phyloP scores from a whole-genome alignment of 139 green algal species.

The Gonium pectorale region DNA sequence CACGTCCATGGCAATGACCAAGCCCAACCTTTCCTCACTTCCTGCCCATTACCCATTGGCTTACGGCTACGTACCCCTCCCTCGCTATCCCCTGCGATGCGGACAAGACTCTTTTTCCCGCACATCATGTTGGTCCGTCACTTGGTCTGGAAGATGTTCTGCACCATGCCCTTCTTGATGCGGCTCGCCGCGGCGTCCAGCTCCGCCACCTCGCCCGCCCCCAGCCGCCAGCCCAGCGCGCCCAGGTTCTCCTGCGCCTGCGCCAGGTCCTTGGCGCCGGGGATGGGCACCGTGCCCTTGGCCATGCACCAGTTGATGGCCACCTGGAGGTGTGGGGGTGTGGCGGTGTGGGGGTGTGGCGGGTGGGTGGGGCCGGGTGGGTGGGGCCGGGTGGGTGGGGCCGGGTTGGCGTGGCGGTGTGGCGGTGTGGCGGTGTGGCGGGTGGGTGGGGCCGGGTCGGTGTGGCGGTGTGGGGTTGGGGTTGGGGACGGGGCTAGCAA shows the following conservation, averaged over 20 bases:
- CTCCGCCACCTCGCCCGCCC: constrained; percentile 71
- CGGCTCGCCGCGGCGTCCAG: constrained; percentile 71
- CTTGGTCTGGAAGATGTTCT: constrained; percentile 93
- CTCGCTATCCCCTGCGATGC: too few relatives aligned
- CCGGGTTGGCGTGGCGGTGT: too few relatives aligned
- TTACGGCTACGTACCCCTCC: too few relatives aligned
- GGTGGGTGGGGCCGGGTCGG: neutral
- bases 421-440: too few relatives aligned
- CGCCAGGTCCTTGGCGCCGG: constrained; percentile 86
- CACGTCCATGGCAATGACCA: too few relatives aligned
- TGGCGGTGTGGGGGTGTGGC: too few relatives aligned
- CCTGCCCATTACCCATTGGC: too few relatives aligned
- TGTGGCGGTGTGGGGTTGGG: too few relatives aligned
- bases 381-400: neutral
- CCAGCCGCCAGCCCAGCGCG: constrained; percentile 82
- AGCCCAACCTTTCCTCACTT: too few relatives aligned
- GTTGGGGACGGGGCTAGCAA: too few relatives aligned
- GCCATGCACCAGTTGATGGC: constrained; percentile 97
- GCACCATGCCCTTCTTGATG: constrained; percentile 74
- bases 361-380: neutral
- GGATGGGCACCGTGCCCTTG: constrained; percentile 95
- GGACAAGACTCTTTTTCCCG: too few relatives aligned
- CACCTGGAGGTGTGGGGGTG: constrained; percentile 82
- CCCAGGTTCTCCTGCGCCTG: constrained; percentile 69
- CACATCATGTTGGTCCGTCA: too few relatives aligned